Percentiles rank a stretch among this genome's conserved stretches.
Conservation (phyloP, 2,329 filamentous ascomycete genomes). For the Cordyceps javanica region DNA sequence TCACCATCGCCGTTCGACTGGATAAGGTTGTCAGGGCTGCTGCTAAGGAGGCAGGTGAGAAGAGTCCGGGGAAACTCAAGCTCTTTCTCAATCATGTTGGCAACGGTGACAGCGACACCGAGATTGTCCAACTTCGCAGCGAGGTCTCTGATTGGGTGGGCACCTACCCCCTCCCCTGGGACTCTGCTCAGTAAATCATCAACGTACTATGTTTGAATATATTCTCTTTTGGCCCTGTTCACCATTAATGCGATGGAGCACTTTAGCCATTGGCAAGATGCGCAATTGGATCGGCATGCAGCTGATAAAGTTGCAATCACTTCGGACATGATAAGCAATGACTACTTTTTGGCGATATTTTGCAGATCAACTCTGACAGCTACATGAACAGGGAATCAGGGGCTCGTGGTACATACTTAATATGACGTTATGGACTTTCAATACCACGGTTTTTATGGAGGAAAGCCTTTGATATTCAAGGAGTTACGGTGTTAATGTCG, state of each 20-base stretch:
- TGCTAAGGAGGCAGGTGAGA: constrained; percentile 61
- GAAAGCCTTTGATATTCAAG: background rate
- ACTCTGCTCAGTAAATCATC: constrained; percentile 28
- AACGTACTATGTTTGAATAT: constrained; percentile 7
- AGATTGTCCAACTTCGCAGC: constrained; percentile 65
- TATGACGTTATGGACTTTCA: background rate
- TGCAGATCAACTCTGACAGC: constrained; percentile 5
- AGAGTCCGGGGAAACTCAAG: constrained; percentile 58
- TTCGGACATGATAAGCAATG: background rate
- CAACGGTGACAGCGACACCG: constrained; percentile 59
- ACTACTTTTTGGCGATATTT: background rate
- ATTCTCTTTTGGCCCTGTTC: constrained; percentile 3
- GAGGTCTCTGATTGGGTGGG: constrained; percentile 77
- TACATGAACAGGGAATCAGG: background rate
- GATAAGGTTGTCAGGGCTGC: constrained; percentile 66
- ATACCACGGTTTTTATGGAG: background rate
- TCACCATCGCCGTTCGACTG: constrained; percentile 69
- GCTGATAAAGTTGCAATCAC: background rate
- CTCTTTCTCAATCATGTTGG: constrained; percentile 63
- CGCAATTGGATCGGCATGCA: background rate
- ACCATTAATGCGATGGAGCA: background rate
- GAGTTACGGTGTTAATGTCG: background rate
- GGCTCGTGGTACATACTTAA: background rate
- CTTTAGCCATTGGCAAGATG: background rate
- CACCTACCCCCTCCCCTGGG: constrained; percentile 67